phyloP scores from a whole-genome alignment of 1,284 basidiomycete genomes.

The Singerocomus inundabilis region DNA sequence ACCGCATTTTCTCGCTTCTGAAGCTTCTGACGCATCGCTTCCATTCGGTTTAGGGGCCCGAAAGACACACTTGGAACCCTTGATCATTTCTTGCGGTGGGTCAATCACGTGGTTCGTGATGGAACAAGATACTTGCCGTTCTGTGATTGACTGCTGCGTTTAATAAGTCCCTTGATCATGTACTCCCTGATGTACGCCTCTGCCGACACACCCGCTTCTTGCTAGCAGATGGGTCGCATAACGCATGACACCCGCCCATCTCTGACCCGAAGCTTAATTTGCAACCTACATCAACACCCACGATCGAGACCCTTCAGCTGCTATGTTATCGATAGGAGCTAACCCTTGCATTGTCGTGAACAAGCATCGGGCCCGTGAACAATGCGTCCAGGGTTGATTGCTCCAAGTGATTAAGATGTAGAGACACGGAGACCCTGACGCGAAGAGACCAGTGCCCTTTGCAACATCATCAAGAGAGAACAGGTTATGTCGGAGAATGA shows the following conservation, averaged over 20 bases:
- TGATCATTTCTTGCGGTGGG: not conserved
- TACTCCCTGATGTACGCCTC: not conserved
- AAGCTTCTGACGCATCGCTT: constrained; percentile 4
- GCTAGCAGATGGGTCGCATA: not conserved
- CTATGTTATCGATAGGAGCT: not conserved
- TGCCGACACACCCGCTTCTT: not conserved
- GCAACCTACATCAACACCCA: not conserved
- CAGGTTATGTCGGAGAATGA: not conserved
- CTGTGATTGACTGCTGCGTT: not conserved
- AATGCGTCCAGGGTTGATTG: not conserved
- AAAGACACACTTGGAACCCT: not conserved
- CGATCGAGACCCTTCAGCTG: not conserved
- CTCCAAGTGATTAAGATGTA: not conserved
- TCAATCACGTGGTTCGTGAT: constrained; percentile 5
- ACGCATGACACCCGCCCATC: not conserved
- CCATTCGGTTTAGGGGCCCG: constrained; percentile 1
- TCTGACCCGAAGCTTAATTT: too few species aligned
- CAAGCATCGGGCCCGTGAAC: not conserved
- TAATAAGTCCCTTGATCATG: constrained; percentile 1
- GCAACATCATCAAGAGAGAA: not conserved
- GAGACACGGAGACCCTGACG: not conserved
- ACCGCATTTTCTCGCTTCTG: not conserved
- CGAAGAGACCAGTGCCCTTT: not conserved
- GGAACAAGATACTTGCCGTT: not conserved
- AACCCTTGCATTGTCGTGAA: not conserved